Evolutionary conservation across 805 yeast genomes (phyloP).

Genomic region (Pachysolen tannophilus): DNA sequence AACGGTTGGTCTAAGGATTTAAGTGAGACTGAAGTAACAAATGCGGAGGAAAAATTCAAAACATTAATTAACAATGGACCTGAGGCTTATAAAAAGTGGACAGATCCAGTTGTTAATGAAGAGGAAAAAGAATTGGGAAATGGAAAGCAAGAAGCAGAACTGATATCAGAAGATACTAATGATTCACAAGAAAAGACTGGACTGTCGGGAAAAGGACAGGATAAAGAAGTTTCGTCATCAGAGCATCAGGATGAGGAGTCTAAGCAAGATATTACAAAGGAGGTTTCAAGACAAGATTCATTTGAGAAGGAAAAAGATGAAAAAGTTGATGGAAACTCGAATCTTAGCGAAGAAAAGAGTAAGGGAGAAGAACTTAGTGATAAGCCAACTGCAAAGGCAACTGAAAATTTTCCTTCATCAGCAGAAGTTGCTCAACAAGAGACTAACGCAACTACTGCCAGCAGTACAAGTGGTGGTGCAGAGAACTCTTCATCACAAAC

Average conservation of each 20-base stretch:
- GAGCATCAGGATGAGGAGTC: too few relatives aligned
- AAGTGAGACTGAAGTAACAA: constrained; percentile 28
- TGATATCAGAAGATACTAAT: neutral
- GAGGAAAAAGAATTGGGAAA: neutral
- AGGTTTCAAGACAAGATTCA: too few relatives aligned
- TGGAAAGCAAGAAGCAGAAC: constrained; percentile 7
- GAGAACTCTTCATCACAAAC: neutral
- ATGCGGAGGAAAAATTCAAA: constrained; percentile 23
- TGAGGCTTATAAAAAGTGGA: constrained; percentile 16
- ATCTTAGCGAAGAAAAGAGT: neutral
- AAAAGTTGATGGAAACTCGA: constrained; percentile 5
- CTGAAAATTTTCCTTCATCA: constrained; percentile 9
- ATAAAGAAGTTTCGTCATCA: too few relatives aligned
- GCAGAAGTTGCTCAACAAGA: constrained; percentile 10
- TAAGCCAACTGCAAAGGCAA: constrained; percentile 10
- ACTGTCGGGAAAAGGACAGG: constrained; percentile 1
- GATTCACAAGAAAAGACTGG: neutral
- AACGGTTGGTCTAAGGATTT: constrained; percentile 49
- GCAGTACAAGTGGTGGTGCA: constrained; percentile 9
- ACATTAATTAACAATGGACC: constrained; percentile 33
- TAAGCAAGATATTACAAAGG: too few relatives aligned
- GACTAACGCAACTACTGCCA: constrained; percentile 15
- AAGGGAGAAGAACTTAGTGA: too few relatives aligned
- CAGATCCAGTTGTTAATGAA: neutral
- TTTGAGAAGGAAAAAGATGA: constrained; percentile 18